Percentiles rank a stretch among this genome's conserved stretches.
phyloP scores from a whole-genome alignment of 2,329 filamentous ascomycete genomes.

The Cytospora piceae region DNA sequence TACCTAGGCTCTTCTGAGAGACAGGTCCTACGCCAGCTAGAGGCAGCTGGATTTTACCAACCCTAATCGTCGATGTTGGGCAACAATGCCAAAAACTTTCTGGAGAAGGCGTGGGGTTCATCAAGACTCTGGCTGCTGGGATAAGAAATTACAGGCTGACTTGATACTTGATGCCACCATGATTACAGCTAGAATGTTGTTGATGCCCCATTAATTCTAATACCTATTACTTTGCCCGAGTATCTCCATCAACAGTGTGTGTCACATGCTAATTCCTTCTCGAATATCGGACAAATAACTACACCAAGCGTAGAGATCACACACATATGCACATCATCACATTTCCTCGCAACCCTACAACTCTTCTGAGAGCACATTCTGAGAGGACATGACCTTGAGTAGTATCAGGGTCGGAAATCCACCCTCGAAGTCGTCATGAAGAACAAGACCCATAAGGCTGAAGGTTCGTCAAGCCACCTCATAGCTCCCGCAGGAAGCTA shows the following conservation, averaged over 20 bases:
- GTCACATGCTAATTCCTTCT: too few species aligned
- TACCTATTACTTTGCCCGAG: background rate
- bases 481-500: background rate
- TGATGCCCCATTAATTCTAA: background rate
- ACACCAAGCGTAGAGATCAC: too few species aligned
- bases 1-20: constrained; percentile 3
- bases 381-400: too few species aligned
- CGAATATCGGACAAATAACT: too few species aligned
- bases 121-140: background rate
- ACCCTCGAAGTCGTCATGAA: background rate
- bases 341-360: too few species aligned
- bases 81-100: background rate
- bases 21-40: constrained; percentile 12
- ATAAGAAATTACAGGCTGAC: background rate
- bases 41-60: background rate
- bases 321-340: too few species aligned
- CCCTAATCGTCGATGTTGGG: background rate
- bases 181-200: background rate
- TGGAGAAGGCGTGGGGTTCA: too few species aligned
- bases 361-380: too few species aligned
- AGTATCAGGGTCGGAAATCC: background rate
- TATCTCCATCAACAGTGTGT: too few species aligned
- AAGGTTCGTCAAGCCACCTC: background rate
- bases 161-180: background rate
- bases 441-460: background rate